Evolutionary conservation across 176 grass and related monocot species (phyloP).

Genomic region (Bromus sterilis): DNA sequence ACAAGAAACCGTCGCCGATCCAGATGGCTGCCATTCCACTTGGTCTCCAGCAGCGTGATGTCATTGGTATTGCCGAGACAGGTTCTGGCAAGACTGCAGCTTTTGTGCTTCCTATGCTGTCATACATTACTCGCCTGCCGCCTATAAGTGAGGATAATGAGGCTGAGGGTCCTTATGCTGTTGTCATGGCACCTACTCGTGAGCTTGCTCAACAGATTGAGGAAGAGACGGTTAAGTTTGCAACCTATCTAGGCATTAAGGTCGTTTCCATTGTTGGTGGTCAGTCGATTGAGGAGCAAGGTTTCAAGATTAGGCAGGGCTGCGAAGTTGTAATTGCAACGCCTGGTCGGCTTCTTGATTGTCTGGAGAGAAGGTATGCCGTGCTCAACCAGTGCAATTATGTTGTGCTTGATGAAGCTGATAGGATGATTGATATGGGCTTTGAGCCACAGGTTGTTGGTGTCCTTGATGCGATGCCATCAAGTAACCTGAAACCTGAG

Average conservation of each 20-base stretch:
- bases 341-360: slow-evolving; percentile 89
- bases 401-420: slow-evolving; percentile 96
- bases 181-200: slow-evolving; percentile 96
- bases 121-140: slow-evolving; percentile 80
- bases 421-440: slow-evolving; percentile 99
- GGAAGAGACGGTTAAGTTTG: slow-evolving; percentile 96
- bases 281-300: slow-evolving; percentile 97
- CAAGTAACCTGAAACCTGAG: slow-evolving; percentile 98
- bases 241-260: slow-evolving; percentile 88
- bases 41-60: slow-evolving; percentile 94
- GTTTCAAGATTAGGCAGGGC: slow-evolving; percentile 89
- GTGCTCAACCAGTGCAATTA: slow-evolving; percentile 99
- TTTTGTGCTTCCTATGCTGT: slow-evolving; percentile 93
- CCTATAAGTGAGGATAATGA: slow-evolving; percentile 94
- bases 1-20: slow-evolving; percentile 78
- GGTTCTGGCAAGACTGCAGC: slow-evolving; percentile 95
- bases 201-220: slow-evolving; percentile 98
- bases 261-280: slow-evolving; percentile 96
- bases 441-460: slow-evolving; percentile 98
- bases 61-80: slow-evolving; percentile 94
- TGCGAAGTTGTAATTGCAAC: slow-evolving; percentile 97
- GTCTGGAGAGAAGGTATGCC: slow-evolving; percentile 89
- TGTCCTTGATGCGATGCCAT: slow-evolving; percentile 91
- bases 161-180: slow-evolving; percentile 93
- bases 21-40: slow-evolving; percentile 97